These are phyloP conservation scores for Nyctanthes arbortristis DNA, from an alignment of 257 asterid genomes.

Conservation along the genomic window DNA sequence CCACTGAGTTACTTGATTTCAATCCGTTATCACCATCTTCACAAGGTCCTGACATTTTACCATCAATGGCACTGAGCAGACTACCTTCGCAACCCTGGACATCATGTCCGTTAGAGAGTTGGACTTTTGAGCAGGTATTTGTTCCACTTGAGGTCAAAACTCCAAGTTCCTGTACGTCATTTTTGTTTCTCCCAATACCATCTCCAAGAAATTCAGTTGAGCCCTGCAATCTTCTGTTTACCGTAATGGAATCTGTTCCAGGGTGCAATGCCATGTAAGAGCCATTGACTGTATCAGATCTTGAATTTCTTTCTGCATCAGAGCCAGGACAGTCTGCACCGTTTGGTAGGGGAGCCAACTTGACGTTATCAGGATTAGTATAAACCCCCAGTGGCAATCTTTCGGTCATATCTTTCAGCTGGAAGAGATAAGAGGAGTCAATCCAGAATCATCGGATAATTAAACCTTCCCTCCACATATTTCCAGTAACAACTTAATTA, in stretches of 20 bases:
- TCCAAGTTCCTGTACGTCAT: conserved; percentile 38
- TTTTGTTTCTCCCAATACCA: conserved; percentile 31
- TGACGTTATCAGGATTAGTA: conserved; percentile 63
- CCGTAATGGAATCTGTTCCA: conserved; percentile 32
- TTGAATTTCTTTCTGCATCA: conserved; percentile 52
- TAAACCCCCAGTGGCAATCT: conserved; percentile 86
- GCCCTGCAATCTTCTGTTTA: conserved; percentile 32
- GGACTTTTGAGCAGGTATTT: conserved; percentile 34
- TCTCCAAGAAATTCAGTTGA: conserved; percentile 34
- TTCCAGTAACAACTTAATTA: background rate
- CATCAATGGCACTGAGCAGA: conserved; percentile 45
- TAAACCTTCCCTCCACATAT: too few relatives aligned
- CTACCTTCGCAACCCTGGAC: conserved; percentile 41
- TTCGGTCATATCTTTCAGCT: conserved; percentile 96
- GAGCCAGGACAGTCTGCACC: conserved; percentile 41
- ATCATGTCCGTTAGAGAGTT: conserved; percentile 48
- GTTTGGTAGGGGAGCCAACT: conserved; percentile 49
- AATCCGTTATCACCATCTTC: conserved; percentile 48
- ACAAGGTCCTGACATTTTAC: conserved; percentile 35
- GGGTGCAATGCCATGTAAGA: conserved; percentile 42
- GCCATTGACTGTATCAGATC: conserved; percentile 39
- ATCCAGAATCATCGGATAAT: background rate
- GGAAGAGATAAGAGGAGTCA: conserved; percentile 21
- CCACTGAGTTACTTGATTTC: conserved; percentile 45
- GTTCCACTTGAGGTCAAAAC: conserved; percentile 37